A percentile compares a stretch with the other conserved stretches of the same genome.
Conservation (phyloP, 78 protist species). For the Polysphondylium violaceum region DNA sequence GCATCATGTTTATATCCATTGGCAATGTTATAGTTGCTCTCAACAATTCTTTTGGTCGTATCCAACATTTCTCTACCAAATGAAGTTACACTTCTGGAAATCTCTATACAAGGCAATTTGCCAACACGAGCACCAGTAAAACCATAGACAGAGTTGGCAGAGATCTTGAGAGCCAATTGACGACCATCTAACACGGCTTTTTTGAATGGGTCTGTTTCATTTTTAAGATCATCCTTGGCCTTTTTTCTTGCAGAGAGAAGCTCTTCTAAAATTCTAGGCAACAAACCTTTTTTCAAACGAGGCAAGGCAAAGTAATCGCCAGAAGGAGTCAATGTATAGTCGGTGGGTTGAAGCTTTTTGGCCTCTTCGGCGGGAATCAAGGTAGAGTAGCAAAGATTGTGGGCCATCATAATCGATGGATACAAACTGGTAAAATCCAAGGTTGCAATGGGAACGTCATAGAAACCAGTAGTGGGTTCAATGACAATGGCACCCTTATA, state of each 20-base stretch:
- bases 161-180: slow-evolving; percentile 99
- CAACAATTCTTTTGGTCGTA: slow-evolving; percentile 93
- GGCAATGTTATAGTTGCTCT: slow-evolving; percentile 83
- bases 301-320: slow-evolving; percentile 89
- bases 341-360: slow-evolving; percentile 18
- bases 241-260: slow-evolving; percentile 97
- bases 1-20: slow-evolving; percentile 95
- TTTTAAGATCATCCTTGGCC: slow-evolving; percentile 95
- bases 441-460: slow-evolving; percentile 97
- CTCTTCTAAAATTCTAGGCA: slow-evolving; percentile 97
- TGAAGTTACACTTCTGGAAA: slow-evolving; percentile 97
- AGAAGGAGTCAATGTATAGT: slow-evolving; percentile 84
- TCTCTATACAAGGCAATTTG: slow-evolving; percentile 97
- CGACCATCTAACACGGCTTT: slow-evolving; percentile 97
- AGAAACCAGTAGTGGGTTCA: slow-evolving; percentile 93
- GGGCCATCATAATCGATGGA: slow-evolving; percentile 99
- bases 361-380: slow-evolving; percentile 65
- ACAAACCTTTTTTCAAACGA: slow-evolving; percentile 90
- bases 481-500: slow-evolving; percentile 94
- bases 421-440: slow-evolving; percentile 99
- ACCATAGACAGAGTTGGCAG: slow-evolving; percentile 99
- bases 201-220: slow-evolving; percentile 95
- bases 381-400: slow-evolving; percentile 99
- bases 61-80: slow-evolving; percentile 99
- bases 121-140: slow-evolving; percentile 99